These are phyloP conservation scores for Eragrostis tef DNA, from an alignment of 202 grass and related monocot genomes.

Conservation along the genomic window DNA sequence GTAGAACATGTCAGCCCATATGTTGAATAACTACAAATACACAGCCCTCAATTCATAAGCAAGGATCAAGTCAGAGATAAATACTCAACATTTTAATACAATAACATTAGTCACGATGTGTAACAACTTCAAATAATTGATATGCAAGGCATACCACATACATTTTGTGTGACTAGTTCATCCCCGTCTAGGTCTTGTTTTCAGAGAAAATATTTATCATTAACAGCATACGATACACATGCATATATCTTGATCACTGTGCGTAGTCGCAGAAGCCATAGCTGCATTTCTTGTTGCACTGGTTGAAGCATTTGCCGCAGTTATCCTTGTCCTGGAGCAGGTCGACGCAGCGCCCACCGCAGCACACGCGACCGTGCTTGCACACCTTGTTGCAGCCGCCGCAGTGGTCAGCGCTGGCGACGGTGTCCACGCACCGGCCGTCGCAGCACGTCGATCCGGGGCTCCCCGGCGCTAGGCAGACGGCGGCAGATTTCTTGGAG, in stretches of 20 bases:
- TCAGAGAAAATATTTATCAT: no score
- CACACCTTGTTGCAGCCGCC: slow-evolving; percentile 45
- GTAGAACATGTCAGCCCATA: no score
- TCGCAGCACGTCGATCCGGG: slow-evolving; percentile 36
- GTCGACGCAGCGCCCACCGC: slow-evolving; percentile 40
- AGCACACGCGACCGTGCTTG: slow-evolving; percentile 49
- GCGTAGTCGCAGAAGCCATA: slow-evolving; percentile 53
- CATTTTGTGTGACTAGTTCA: no score
- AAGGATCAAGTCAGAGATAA: no score
- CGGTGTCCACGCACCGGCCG: slow-evolving; percentile 46
- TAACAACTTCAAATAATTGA: no score
- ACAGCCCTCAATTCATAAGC: no score
- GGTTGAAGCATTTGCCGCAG: slow-evolving; percentile 48
- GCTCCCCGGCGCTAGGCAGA: slow-evolving; percentile 29
- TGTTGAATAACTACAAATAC: no score
- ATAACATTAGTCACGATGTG: no score
- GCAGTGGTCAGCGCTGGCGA: slow-evolving; percentile 31
- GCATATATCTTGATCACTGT: background rate
- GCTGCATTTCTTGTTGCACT: slow-evolving; percentile 45
- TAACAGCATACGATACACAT: no score
- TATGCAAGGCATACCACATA: no score
- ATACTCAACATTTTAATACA: no score
- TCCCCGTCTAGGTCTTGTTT: no score
- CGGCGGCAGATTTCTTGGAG: slow-evolving; percentile 15
- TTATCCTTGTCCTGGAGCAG: slow-evolving; percentile 36